Base-by-base conservation (phyloP, 2,329 filamentous ascomycete species). In the Fusarium armeniacum region DNA sequence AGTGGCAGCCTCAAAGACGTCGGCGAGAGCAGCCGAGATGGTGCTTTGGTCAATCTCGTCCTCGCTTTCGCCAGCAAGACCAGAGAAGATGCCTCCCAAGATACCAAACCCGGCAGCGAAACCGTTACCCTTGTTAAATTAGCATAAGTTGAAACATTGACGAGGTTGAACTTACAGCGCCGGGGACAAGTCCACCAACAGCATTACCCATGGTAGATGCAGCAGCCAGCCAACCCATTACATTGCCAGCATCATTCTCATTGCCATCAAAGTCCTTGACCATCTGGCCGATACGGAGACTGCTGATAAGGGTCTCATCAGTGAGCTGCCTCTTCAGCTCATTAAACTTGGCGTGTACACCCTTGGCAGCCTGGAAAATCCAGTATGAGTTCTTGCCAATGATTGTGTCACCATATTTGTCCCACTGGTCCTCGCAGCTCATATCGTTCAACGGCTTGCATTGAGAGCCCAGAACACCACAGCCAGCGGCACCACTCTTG, bases 361-460 rank as follows among this genome's bases (percentile, higher is more conserved):
- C 61, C 28, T 62, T 62, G n/a, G 33, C 58, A 32, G 61, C 58
- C 32, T 64, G 58, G 35, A 65, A 65, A 16, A 58, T 63, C 62
- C 58, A 65, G 46, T 63, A 65, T 3, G 62, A 65, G 45, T 36
- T 65, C 35, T 56, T 62, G 6, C 62, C 58, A 3, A 65, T n/a
- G 18, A 44, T 35, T 4, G 45, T 11, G 2, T 38, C 47, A 3
- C 60, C 62, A 6, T 36, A 62, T 45, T 52, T 45, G 12, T 65
- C 62, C 9, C 40, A 65, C 13, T 65, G 62, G 0, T 62, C 58
- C 0, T 54, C 58, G 22, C 64, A 67, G 26, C 58, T 33, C 6
- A 67, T 38, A 1, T 53, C 38, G 2, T 58, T 58, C 40, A 60
- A 32, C 0, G 64, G 56, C 2, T 61, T 49, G 13, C 64, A 67